phyloP scores from a whole-genome alignment of 257 asterid genomes.

The Salvia hispanica region DNA sequence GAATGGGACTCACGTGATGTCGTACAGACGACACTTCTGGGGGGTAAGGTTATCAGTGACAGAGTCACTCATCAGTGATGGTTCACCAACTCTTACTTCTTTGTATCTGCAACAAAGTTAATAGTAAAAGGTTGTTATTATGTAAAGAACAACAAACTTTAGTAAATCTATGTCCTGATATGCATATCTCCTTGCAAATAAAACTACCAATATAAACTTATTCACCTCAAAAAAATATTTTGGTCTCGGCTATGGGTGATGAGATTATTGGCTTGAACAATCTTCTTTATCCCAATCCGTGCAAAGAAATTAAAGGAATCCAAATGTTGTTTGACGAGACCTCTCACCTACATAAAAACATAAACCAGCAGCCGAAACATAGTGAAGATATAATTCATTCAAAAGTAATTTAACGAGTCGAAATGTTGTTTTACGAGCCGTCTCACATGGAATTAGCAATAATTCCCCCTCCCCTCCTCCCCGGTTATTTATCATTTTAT shows the following conservation, averaged over 20 bases:
- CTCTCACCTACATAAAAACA: slow-evolving; percentile 67
- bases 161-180: slow-evolving; percentile 14
- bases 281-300: slow-evolving; percentile 61
- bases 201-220: background rate
- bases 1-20: slow-evolving; percentile 62
- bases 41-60: slow-evolving; percentile 57
- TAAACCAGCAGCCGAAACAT: slow-evolving; percentile 6
- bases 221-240: slow-evolving; percentile 53
- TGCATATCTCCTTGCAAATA: background rate
- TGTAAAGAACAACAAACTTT: background rate
- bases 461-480: background rate
- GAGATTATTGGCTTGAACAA: slow-evolving; percentile 62
- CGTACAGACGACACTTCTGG: slow-evolving; percentile 76
- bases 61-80: slow-evolving; percentile 42
- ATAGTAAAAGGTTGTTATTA: slow-evolving; percentile 6
- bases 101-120: slow-evolving; percentile 51
- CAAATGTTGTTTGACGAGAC: slow-evolving; percentile 89
- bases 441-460: slow-evolving; percentile 30
- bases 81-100: slow-evolving; percentile 73
- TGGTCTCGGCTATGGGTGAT: slow-evolving; percentile 49
- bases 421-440: slow-evolving; percentile 83
- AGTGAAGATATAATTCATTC: background rate
- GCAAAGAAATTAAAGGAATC: slow-evolving; percentile 87
- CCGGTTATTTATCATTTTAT: too few species aligned
- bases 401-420: slow-evolving; percentile 53